Evolutionary conservation across 148 eudicot genomes (phyloP).

Genomic region (Nepenthes mirabilis): DNA sequence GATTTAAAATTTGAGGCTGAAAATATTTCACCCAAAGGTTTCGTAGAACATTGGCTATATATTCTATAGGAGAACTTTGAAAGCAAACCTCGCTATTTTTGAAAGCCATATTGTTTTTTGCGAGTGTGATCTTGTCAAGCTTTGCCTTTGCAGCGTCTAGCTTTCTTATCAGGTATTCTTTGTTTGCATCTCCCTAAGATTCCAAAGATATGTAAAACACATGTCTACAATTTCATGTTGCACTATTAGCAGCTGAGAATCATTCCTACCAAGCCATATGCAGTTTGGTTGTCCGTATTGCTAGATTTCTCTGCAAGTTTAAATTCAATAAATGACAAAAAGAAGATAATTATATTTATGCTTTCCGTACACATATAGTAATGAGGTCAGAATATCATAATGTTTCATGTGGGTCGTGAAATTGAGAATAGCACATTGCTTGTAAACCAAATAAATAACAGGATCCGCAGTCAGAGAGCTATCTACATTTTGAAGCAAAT

Average conservation of each 20-base stretch:
- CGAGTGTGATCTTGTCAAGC: conserved; percentile 28
- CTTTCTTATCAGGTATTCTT: conserved; percentile 15
- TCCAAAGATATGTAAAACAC: conserved; percentile 1
- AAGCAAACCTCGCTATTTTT: conserved; percentile 48
- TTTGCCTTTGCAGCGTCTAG: conserved; percentile 48
- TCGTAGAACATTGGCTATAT: not conserved
- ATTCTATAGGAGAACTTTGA: not conserved
- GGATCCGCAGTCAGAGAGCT: too few species aligned
- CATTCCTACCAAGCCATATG: conserved; percentile 15
- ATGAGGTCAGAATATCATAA: too few species aligned
- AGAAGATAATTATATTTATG: too few species aligned
- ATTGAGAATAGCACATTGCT: too few species aligned
- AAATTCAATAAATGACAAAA: not conserved
- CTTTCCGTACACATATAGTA: too few species aligned
- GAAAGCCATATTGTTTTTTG: conserved; percentile 29
- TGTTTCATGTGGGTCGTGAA: too few species aligned
- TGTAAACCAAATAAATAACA: too few species aligned
- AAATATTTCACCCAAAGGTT: not conserved
- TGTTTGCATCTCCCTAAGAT: conserved; percentile 16
- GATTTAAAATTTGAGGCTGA: conserved; percentile 1
- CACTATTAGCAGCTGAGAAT: not conserved
- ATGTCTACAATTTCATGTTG: not conserved
- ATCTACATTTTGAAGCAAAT: too few species aligned
- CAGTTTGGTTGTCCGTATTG: not conserved
- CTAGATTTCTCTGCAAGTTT: conserved; percentile 19